Percentiles rank a stretch among this genome's conserved stretches.
These are phyloP conservation scores for Emmonsiellopsis sp. DNA, from an alignment of 2,329 filamentous ascomycete genomes.

Conservation along the genomic window DNA sequence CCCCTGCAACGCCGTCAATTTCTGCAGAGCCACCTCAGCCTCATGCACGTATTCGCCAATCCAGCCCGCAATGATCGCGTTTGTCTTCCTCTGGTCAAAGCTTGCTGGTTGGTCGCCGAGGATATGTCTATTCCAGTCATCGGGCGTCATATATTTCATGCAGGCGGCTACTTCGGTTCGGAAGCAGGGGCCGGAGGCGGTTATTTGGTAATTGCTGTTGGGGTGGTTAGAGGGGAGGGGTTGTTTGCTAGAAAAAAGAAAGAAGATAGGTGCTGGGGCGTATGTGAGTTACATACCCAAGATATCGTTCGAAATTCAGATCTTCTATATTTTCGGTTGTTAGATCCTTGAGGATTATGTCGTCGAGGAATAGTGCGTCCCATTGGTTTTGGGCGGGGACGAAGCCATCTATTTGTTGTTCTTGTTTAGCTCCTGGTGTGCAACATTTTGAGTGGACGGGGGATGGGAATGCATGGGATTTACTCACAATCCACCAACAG, in stretches of 20 bases:
- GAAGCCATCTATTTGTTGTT: conserved; percentile 30
- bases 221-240: conserved; percentile 1
- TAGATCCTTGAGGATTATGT: conserved; percentile 30
- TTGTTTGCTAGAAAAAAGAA: background rate
- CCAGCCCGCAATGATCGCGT: conserved; percentile 27
- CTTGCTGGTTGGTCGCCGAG: conserved; percentile 26
- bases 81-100: conserved; percentile 23
- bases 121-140: conserved; percentile 31
- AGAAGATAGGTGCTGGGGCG: background rate
- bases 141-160: conserved; percentile 29
- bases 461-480: background rate
- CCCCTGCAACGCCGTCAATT: background rate
- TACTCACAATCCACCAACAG: conserved; percentile 35
- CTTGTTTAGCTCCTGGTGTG: background rate
- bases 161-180: conserved; percentile 35
- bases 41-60: conserved; percentile 27
- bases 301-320: conserved; percentile 28
- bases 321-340: conserved; percentile 22
- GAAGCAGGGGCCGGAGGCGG: conserved; percentile 30
- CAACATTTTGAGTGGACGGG: background rate
- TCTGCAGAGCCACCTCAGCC: conserved; percentile 20
- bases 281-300: conserved; percentile 24
- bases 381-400: conserved; percentile 31
- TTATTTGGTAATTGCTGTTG: conserved; percentile 30
- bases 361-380: conserved; percentile 34